These are phyloP conservation scores for Acer campestre DNA, from an alignment of 345 rosid species.

Conservation along the genomic window DNA sequence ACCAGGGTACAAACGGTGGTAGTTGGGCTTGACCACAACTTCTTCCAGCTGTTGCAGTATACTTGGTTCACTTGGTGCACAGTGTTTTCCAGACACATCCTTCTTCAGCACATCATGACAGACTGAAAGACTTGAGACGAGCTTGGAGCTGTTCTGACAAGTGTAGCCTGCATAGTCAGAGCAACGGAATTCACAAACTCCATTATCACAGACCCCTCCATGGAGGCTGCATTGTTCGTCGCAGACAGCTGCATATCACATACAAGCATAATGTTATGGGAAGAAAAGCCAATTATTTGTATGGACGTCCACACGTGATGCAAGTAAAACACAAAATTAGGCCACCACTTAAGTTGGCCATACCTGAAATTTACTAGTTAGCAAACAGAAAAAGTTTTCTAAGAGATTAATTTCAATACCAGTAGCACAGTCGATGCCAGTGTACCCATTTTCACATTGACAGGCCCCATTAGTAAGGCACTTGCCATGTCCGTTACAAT, in stretches of 20 bases:
- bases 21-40: conserved; percentile 96
- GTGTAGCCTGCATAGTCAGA: conserved; percentile 98
- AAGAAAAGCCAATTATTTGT: not conserved
- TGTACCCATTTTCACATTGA: conserved; percentile 70
- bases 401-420: conserved; percentile 45
- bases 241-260: conserved; percentile 69
- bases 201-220: conserved; percentile 99
- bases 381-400: not conserved
- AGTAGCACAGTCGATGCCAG: conserved; percentile 96
- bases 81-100: conserved; percentile 76
- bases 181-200: conserved; percentile 98
- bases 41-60: conserved; percentile 95
- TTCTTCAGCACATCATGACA: conserved; percentile 86
- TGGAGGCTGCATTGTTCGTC: conserved; percentile 99
- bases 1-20: conserved; percentile 84
- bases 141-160: conserved; percentile 93
- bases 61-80: conserved; percentile 95
- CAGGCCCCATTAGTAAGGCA: conserved; percentile 81
- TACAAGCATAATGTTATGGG: conserved; percentile 12
- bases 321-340: not conserved
- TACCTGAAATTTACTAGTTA: not conserved
- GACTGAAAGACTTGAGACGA: conserved; percentile 75
- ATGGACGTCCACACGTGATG: not conserved
- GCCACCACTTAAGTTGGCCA: conserved; percentile 3
- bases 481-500: conserved; percentile 79